These are phyloP conservation scores for Chalciporus piperatus DNA, from an alignment of 768 basidiomycete genomes.

Conservation along the genomic window DNA sequence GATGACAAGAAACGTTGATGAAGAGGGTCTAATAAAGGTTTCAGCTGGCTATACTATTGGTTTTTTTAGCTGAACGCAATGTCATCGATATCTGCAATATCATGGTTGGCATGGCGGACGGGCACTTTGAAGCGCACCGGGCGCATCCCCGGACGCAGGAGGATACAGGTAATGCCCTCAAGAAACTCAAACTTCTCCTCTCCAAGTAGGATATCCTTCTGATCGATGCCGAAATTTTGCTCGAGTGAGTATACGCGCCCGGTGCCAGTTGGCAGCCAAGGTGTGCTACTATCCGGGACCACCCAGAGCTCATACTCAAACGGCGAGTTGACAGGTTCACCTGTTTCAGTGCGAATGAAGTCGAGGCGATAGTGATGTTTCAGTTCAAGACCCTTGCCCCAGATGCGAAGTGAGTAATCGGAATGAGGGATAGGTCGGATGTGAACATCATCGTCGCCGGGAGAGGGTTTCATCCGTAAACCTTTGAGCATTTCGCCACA, in stretches of 20 bases:
- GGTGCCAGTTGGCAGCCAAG: neutral
- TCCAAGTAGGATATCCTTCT: neutral
- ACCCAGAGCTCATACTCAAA: neutral
- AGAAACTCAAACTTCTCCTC: neutral
- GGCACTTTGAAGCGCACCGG: neutral
- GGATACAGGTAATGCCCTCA: neutral
- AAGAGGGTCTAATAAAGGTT: too few relatives aligned
- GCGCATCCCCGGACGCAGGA: neutral
- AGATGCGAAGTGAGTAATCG: neutral
- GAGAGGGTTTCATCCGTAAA: neutral
- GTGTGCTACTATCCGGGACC: neutral
- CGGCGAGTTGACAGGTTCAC: constrained; percentile 1
- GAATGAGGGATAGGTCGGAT: neutral
- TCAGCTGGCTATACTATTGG: too few relatives aligned
- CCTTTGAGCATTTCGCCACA: too few relatives aligned
- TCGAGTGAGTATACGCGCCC: neutral
- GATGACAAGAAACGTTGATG: too few relatives aligned
- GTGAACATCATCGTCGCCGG: neutral
- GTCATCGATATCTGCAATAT: neutral
- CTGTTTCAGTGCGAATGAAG: neutral
- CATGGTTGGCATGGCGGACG: neutral
- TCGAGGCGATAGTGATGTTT: neutral
- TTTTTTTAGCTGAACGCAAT: neutral
- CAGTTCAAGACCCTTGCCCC: constrained; percentile 1
- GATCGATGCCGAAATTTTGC: neutral